Evolutionary conservation across 148 eudicot genomes (phyloP), one percentile per base, ranked within the genome.

Genomic region (Pouteria glomerata): DNA sequence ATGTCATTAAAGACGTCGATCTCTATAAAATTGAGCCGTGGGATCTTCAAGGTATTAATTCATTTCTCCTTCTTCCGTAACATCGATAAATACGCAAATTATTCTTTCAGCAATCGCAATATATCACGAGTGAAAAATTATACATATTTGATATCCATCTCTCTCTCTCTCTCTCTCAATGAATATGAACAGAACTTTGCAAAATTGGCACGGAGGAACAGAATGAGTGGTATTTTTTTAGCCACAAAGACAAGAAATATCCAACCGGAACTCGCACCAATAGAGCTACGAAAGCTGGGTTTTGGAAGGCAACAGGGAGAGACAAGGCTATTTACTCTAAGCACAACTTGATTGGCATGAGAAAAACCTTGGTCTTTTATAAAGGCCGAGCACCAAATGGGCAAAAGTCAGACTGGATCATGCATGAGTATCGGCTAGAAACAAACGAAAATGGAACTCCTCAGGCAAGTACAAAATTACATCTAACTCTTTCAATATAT

Each of bases 261-360:
- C 97, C 97, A 34, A 88, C 89, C 1, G 97, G 97, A 64, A 91
- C 97, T 4, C 83, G 97, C 0, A 91, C 93, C 0, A 91, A 91
- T 51, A 78, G 97, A 59, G 97, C 97, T 31, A 91, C 97, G 4
- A 87, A 77, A 71, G 93, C 91, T 11, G 97, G 97, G 47, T 91
- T 91, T 60, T 91, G 97, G 97, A 91, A 91, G 74, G 97, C 97
- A 4, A 91, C 97, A 0, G 97, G 97, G 66, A 82, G 97, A 70
- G 97, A 91, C 76, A 91, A 91, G 77, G 97, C 93, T 31, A 87
- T 91, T 18, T 91, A 91, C 74, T 66, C 76, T 0, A 88, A 87
- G 78, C 83, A 86, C 61, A 67, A 70, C 50, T 80, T 91, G 77
- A 70, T 88, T 72, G 97, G 97, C 51, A 88, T 91, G 93, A 80